These are phyloP conservation scores for Cryptococcus sp. DNA, from an alignment of 1,284 basidiomycete genomes.

Conservation along the genomic window DNA sequence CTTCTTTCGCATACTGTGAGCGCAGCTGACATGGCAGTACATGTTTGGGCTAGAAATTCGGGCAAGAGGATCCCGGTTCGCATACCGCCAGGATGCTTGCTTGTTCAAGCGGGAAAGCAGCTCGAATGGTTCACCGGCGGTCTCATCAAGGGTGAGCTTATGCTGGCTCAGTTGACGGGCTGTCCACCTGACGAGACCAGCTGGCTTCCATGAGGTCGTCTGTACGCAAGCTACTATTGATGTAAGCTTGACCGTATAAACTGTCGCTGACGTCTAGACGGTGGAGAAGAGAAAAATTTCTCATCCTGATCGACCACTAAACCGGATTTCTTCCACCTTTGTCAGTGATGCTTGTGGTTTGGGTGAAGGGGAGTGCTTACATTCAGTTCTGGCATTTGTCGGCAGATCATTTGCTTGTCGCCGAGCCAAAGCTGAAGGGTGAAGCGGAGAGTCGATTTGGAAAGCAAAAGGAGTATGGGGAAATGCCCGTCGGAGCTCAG, in stretches of 20 bases:
- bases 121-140: conserved; percentile 83
- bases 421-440: conserved; percentile 55
- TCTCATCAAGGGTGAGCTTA: conserved; percentile 59
- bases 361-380: background rate
- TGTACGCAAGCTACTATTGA: conserved; percentile 71
- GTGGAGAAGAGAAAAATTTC: conserved; percentile 58
- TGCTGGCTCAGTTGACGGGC: background rate
- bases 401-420: conserved; percentile 67
- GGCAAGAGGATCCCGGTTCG: conserved; percentile 78
- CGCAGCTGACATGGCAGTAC: conserved; percentile 29
- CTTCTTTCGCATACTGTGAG: background rate
- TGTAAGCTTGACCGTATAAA: conserved; percentile 46
- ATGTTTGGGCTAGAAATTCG: conserved; percentile 87
- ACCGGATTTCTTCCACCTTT: conserved; percentile 87
- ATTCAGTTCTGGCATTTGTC: conserved; percentile 77
- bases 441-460: conserved; percentile 44
- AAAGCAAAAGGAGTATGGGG: conserved; percentile 55
- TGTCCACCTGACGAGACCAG: conserved; percentile 15
- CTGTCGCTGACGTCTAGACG: conserved; percentile 48
- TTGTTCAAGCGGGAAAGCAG: conserved; percentile 84
- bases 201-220: conserved; percentile 88
- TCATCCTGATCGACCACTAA: conserved; percentile 68
- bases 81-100: conserved; percentile 59
- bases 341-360: conserved; percentile 18
- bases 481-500: conserved; percentile 79